Base-by-base conservation (phyloP, 1,139 yeast species). In the Yamadazyma songkhlaensis region DNA sequence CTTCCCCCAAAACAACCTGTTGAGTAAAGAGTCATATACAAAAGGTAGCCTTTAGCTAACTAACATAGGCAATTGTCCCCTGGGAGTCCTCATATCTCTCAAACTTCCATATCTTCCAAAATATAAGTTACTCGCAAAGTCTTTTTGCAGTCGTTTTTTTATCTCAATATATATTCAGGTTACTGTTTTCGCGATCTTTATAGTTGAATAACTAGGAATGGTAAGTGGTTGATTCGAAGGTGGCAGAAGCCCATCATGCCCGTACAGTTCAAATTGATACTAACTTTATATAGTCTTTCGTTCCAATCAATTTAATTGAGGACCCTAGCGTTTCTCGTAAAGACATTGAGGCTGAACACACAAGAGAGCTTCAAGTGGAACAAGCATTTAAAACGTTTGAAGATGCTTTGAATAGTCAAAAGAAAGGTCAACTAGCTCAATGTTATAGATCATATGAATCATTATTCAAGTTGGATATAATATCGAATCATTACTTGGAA, bases 321-420 rank as follows among this genome's bases (percentile, higher is more conserved):
- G 95, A 87, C 52, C 85, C 83, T 33, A 62, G 75, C 9, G 43
- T 53, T 4, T 59, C 71, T 30, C 67, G 68, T 43, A 67, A 67
- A 44, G 77, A 72, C 37, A 64, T 76, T 33, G 95, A 86, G 45
- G 96, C 89, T 48, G 92, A 88, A 47, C 95, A 89, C 51, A 84
- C 97, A 1, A 65, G 96, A 39, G 98, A 92, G 52, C 83, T 77
- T 27, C 79, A 88, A 67, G 81, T 92, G 12, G 98, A 94, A 59
- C 86, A 84, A 53, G 95, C 96, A 3, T 83, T 84, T 57, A 79
- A 79, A 48, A 62, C 81, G 11, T 88, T 84, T 55, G 89, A 88
- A 49, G 60, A 64, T 22, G 96, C 96, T 0, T 63, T 94, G 28
- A 58, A 60, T 9, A 63, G 65, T 9, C 95, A 92, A 46, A 77